A percentile compares a stretch with the other conserved stretches of the same genome.
These are phyloP conservation scores for Thalassia testudinum DNA, from an alignment of 116 monocot genomes.

Conservation along the genomic window DNA sequence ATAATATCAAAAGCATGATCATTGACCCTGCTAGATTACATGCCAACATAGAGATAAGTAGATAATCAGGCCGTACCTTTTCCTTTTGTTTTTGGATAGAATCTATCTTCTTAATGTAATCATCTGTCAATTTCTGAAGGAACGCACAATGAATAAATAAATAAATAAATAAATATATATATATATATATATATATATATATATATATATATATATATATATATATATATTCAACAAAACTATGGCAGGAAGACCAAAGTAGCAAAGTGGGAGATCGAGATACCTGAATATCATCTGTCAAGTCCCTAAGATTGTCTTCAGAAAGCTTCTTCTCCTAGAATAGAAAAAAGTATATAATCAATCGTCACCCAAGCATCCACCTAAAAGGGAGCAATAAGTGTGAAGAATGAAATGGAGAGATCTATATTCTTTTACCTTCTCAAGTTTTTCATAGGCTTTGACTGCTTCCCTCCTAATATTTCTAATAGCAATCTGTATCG, in stretches of 20 bases:
- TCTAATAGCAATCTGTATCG: slow-evolving; percentile 72
- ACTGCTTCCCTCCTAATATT: slow-evolving; percentile 93
- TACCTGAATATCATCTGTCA: slow-evolving; percentile 88
- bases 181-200: no score
- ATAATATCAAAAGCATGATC: no score
- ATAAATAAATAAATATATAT: no score
- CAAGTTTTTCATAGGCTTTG: slow-evolving; percentile 90
- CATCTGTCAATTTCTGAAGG: slow-evolving; percentile 76
- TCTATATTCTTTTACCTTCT: slow-evolving; percentile 45
- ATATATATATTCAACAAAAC: no score
- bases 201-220: no score
- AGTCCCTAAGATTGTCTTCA: slow-evolving; percentile 94
- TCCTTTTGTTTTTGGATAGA: slow-evolving; percentile 78
- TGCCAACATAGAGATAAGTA: no score
- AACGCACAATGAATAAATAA: background rate
- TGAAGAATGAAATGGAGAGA: background rate
- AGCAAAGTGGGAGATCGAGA: background rate
- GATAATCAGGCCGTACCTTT: slow-evolving; percentile 34
- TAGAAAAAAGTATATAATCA: background rate
- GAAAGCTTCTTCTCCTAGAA: slow-evolving; percentile 96
- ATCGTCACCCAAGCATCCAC: no score
- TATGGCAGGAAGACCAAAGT: background rate
- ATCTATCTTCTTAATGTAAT: slow-evolving; percentile 88
- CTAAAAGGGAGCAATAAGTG: background rate
- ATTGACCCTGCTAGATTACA: no score